These are phyloP conservation scores for Ascochyta viciae-villosae DNA, from an alignment of 2,329 filamentous ascomycete species.

Conservation along the genomic window DNA sequence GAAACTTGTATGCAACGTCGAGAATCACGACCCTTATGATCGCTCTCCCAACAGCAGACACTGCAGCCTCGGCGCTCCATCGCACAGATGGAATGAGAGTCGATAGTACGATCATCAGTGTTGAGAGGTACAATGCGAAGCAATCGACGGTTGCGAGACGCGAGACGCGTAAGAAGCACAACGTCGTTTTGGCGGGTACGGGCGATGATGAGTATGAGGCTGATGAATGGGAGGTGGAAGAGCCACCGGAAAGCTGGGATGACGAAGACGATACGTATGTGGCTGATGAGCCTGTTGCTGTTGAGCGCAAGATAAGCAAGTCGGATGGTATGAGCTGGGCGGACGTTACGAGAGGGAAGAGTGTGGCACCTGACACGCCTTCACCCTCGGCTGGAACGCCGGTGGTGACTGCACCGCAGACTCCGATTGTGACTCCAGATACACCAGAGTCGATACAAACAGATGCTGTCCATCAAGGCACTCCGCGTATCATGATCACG, in stretches of 20 bases:
- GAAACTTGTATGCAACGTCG: slow-evolving; percentile 24
- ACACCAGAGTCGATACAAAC: not conserved
- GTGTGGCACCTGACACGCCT: not conserved
- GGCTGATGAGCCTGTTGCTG: not conserved
- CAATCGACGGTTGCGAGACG: slow-evolving; percentile 16
- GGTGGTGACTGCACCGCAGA: not conserved
- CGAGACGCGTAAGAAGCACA: not conserved
- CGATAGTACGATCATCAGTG: slow-evolving; percentile 20
- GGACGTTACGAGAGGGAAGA: not conserved
- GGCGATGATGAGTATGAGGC: not conserved
- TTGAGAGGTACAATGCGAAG: slow-evolving; percentile 24
- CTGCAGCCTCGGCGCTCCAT: slow-evolving; percentile 18
- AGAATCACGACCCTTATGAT: slow-evolving; percentile 28
- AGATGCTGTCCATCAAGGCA: not conserved
- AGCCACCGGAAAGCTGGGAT: not conserved
- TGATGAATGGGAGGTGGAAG: not conserved
- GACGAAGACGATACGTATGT: not conserved
- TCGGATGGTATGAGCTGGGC: slow-evolving; percentile 3
- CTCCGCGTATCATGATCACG: not conserved
- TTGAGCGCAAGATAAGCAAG: not conserved
- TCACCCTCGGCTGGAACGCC: not conserved
- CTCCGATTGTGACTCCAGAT: not conserved
- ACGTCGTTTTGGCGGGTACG: not conserved
- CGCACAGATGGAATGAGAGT: slow-evolving; percentile 17
- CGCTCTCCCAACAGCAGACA: slow-evolving; percentile 13